A percentile compares a stretch with the other conserved stretches of the same genome.
These are phyloP conservation scores for Ganoderma lingzhi DNA, from an alignment of 1,284 basidiomycete species.

Conservation along the genomic window DNA sequence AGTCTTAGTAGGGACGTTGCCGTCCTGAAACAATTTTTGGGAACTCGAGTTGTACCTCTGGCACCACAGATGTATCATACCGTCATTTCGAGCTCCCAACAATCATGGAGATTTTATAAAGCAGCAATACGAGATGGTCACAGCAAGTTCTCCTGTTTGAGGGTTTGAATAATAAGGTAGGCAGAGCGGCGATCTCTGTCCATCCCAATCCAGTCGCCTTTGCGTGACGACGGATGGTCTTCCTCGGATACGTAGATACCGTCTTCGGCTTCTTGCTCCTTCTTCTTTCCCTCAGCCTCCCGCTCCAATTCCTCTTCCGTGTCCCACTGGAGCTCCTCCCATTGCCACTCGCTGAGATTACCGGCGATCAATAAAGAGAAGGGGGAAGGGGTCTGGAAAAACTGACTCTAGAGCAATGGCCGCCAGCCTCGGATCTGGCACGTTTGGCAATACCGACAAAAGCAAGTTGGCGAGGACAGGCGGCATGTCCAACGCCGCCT, in stretches of 20 bases:
- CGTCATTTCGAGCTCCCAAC: not conserved
- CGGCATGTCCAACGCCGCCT: constrained; percentile 65
- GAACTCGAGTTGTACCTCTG: not conserved
- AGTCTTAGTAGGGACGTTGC: not conserved
- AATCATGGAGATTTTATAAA: not conserved
- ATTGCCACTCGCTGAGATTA: constrained; percentile 62
- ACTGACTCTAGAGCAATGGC: constrained; percentile 65
- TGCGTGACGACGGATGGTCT: constrained; percentile 52
- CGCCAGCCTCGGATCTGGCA: constrained; percentile 72
- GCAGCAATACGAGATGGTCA: constrained; percentile 36
- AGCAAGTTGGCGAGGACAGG: constrained; percentile 77
- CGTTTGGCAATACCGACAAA: constrained; percentile 74
- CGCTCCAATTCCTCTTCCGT: constrained; percentile 60
- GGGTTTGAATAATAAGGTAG: constrained; percentile 76
- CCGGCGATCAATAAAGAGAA: too few relatives aligned
- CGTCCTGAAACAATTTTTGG: not conserved
- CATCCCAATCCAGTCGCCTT: constrained; percentile 77
- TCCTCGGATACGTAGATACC: constrained; percentile 64
- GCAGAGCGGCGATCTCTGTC: constrained; percentile 80
- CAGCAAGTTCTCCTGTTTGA: constrained; percentile 74
- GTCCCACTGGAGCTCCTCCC: constrained; percentile 83
- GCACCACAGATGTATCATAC: not conserved
- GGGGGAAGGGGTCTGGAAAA: not conserved
- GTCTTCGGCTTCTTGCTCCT: constrained; percentile 42
- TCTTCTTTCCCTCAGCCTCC: constrained; percentile 34